A percentile compares a stretch with the other conserved stretches of the same genome.
Evolutionary conservation across 208 protist genomes (phyloP).

Genomic region (Phytomonas serpens): DNA sequence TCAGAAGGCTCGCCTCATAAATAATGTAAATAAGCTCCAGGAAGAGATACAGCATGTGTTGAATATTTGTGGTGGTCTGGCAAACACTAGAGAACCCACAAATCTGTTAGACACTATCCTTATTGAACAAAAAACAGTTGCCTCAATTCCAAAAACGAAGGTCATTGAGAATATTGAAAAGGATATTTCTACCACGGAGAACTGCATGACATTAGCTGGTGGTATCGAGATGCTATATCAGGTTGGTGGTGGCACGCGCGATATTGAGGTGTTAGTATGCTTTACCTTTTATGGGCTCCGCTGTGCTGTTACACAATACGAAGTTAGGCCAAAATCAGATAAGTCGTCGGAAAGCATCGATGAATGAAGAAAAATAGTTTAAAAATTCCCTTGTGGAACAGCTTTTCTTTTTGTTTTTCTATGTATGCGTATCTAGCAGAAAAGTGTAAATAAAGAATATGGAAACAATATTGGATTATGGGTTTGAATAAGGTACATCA

Average conservation of each 20-base stretch:
- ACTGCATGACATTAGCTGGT: constrained; percentile 14
- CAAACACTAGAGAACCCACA: constrained; percentile 18
- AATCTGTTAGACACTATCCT: constrained; percentile 22
- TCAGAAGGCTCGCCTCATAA: constrained; percentile 32
- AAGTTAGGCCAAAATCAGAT: constrained; percentile 49
- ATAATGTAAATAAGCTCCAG: constrained; percentile 31
- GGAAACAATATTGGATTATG: not conserved
- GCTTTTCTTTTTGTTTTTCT: constrained; percentile 9
- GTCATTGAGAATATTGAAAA: not conserved
- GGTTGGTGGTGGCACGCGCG: constrained; percentile 33
- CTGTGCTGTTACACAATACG: constrained; percentile 49
- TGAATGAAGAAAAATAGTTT: constrained; percentile 16
- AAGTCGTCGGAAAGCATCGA: constrained; percentile 42
- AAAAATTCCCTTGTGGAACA: not conserved
- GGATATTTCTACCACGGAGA: not conserved
- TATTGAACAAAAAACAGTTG: constrained; percentile 9
- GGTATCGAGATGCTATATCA: constrained; percentile 60
- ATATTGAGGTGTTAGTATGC: constrained; percentile 51
- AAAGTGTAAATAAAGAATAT: constrained; percentile 1
- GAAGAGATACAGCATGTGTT: constrained; percentile 34
- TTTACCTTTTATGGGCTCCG: constrained; percentile 49
- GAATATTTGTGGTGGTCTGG: constrained; percentile 24
- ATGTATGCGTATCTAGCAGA: constrained; percentile 8
- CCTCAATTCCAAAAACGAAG: not conserved
- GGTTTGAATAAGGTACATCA: not conserved